Conservation (phyloP, 805 yeast species). For the Candida ipomoeae region DNA sequence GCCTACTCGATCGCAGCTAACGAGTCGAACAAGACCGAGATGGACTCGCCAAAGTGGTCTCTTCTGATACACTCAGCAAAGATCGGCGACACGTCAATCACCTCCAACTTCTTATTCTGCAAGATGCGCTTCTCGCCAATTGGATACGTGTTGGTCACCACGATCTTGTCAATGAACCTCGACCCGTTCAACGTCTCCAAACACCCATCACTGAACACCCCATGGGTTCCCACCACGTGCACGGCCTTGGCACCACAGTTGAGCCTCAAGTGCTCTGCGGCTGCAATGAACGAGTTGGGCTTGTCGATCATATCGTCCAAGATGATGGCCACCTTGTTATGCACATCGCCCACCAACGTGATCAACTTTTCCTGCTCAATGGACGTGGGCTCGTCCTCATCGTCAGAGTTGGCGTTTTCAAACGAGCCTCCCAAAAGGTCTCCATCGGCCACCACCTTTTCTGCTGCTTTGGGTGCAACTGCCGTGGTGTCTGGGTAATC, state of each 20-base stretch:
- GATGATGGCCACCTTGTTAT: constrained; percentile 85
- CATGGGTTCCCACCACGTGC: constrained; percentile 92
- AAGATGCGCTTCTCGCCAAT: constrained; percentile 58
- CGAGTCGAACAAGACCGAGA: constrained; percentile 88
- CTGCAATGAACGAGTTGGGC: constrained; percentile 90
- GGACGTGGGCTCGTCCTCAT: constrained; percentile 70
- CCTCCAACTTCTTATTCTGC: constrained; percentile 61
- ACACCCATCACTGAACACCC: constrained; percentile 85
- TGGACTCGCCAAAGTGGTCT: constrained; percentile 97
- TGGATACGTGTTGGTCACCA: constrained; percentile 96
- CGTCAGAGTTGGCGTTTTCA: constrained; percentile 80
- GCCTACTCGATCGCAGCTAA: constrained; percentile 51
- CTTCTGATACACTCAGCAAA: constrained; percentile 98
- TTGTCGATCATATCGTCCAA: constrained; percentile 97
- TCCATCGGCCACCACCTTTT: constrained; percentile 19
- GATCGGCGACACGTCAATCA: constrained; percentile 90
- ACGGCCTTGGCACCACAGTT: constrained; percentile 96
- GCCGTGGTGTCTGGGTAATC: constrained; percentile 41
- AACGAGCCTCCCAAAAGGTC: constrained; percentile 78
- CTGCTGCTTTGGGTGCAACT: not conserved
- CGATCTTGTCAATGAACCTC: constrained; percentile 82
- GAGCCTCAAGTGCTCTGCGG: constrained; percentile 94
- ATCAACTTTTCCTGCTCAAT: constrained; percentile 76
- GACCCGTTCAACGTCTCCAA: constrained; percentile 74
- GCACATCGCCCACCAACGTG: constrained; percentile 94